Percentiles rank a stretch among this genome's conserved stretches.
phyloP scores from a whole-genome alignment of 257 asterid species.

The Gentiana straminea region DNA sequence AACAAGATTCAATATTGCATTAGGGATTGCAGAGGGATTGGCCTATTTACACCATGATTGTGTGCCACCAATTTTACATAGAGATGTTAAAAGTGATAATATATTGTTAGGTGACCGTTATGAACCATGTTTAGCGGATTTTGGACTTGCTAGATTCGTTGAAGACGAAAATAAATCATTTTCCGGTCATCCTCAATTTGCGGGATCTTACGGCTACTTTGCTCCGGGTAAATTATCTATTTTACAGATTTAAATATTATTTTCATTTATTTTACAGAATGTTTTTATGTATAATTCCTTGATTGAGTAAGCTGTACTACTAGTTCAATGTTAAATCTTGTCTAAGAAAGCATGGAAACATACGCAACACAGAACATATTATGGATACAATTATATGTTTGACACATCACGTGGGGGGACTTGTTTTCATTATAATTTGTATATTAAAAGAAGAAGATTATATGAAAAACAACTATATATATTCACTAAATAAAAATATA shows the following conservation, averaged over 20 bases:
- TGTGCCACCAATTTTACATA: conserved; percentile 67
- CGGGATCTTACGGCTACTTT: conserved; percentile 84
- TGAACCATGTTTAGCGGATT: conserved; percentile 69
- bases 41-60: conserved; percentile 79
- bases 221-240: conserved; percentile 54
- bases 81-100: conserved; percentile 58
- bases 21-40: conserved; percentile 74
- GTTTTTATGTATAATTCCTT: no score
- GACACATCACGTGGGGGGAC: no score
- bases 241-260: not conserved
- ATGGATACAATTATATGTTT: no score
- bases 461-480: no score
- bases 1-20: conserved; percentile 49
- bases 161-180: conserved; percentile 40
- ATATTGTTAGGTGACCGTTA: conserved; percentile 52
- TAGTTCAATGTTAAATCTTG: no score
- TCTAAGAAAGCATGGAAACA: no score
- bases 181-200: conserved; percentile 54
- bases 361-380: no score
- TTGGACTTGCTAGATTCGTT: conserved; percentile 71
- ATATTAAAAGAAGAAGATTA: no score
- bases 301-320: no score
- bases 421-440: no score
- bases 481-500: no score
- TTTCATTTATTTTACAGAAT: no score